A percentile compares a stretch with the other conserved stretches of the same genome.
Conservation (phyloP, 2,329 filamentous ascomycete species). For the Aspergillus phoenicis region DNA sequence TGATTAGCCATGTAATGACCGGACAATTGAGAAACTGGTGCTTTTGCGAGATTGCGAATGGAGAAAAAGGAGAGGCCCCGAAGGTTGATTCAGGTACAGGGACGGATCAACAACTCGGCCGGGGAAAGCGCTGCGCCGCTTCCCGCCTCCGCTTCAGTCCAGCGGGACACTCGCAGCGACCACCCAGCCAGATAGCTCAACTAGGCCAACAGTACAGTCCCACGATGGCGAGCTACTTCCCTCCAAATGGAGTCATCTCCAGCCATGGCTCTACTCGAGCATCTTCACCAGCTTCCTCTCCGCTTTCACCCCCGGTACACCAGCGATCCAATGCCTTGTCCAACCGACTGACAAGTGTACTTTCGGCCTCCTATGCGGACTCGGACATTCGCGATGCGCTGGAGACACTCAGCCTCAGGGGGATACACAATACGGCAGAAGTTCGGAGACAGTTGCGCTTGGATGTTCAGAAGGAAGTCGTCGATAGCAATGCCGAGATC, state of each 20-base stretch:
- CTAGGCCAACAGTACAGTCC: constrained; percentile 8
- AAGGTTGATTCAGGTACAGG: not conserved
- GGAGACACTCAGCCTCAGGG: constrained; percentile 72
- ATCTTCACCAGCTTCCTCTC: constrained; percentile 30
- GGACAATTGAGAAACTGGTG: not conserved
- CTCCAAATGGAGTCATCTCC: constrained; percentile 22
- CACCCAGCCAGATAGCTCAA: constrained; percentile 3
- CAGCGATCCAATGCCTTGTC: constrained; percentile 67
- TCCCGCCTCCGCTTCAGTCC: constrained; percentile 19
- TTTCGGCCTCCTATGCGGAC: constrained; percentile 91
- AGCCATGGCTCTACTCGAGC: constrained; percentile 27
- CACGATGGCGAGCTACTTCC: constrained; percentile 41
- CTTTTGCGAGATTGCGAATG: not conserved
- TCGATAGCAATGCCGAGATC: constrained; percentile 87
- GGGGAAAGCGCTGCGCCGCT: not conserved
- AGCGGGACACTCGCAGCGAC: constrained; percentile 24
- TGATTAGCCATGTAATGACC: not conserved
- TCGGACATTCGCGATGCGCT: constrained; percentile 87
- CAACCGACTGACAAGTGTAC: constrained; percentile 78
- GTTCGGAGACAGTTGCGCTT: constrained; percentile 77
- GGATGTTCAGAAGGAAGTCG: constrained; percentile 87
- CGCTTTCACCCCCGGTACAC: constrained; percentile 33
- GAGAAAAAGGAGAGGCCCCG: not conserved
- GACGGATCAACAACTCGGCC: not conserved
- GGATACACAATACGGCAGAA: constrained; percentile 72